Conservation (phyloP, 108 stramenopile genomes). For the Nannochloropsis oceanica region DNA sequence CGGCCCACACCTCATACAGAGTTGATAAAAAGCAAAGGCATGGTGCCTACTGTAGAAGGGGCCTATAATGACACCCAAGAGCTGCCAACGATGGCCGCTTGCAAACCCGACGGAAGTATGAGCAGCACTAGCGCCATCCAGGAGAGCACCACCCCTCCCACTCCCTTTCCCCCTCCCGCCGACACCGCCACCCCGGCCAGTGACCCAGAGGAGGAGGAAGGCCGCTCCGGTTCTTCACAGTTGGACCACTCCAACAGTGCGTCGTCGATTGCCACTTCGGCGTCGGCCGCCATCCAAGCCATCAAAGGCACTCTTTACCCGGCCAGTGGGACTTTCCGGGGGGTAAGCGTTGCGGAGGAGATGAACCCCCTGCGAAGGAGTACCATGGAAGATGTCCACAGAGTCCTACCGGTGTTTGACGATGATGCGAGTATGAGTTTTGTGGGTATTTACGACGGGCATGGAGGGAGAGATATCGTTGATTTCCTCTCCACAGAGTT, state of each 20-base stretch:
- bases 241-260: background rate
- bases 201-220: no score
- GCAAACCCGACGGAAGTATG: background rate
- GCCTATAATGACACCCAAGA: no score
- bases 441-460: slow-evolving; percentile 82
- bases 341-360: background rate
- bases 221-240: no score
- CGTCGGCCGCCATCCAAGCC: background rate
- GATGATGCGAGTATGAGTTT: slow-evolving; percentile 39
- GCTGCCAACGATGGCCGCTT: no score
- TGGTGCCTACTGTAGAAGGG: no score
- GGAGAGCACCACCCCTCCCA: background rate
- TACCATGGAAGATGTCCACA: slow-evolving; percentile 87
- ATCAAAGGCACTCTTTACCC: background rate
- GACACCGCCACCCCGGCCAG: no score
- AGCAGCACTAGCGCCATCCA: background rate
- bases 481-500: slow-evolving; percentile 73
- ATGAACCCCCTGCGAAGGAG: slow-evolving; percentile 66
- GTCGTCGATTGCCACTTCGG: background rate
- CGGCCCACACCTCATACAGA: no score
- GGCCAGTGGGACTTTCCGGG: background rate
- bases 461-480: slow-evolving; percentile 64
- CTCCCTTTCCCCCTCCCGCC: background rate
- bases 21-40: no score
- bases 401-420: slow-evolving; percentile 36